These are phyloP conservation scores for Auricularia cornea DNA, from an alignment of 768 basidiomycete genomes.

Conservation along the genomic window DNA sequence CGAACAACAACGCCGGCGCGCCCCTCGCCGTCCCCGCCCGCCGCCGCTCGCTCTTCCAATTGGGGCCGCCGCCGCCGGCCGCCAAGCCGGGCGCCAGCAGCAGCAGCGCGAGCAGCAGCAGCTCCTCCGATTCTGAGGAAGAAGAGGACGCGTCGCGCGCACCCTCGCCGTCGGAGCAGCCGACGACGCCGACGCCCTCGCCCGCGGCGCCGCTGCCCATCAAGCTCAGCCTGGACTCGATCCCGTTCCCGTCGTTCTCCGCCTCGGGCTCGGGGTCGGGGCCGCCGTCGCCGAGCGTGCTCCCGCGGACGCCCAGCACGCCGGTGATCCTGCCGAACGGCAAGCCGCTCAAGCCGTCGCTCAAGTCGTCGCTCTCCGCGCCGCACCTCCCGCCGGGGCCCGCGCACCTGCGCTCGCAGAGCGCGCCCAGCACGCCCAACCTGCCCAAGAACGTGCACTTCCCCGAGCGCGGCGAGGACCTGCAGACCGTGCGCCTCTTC, in stretches of 20 bases:
- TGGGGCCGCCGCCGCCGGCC: too few relatives aligned
- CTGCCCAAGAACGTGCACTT: slow-evolving; percentile 33
- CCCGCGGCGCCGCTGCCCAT: background rate
- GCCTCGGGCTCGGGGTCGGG: background rate
- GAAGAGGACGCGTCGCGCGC: background rate
- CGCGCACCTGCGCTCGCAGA: background rate
- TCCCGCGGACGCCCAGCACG: slow-evolving; percentile 3
- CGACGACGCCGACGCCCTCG: background rate
- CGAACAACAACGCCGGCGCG: too few relatives aligned
- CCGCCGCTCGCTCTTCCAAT: too few relatives aligned
- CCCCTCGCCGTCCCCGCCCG: too few relatives aligned
- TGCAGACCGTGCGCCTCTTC: slow-evolving; percentile 5
- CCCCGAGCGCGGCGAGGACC: slow-evolving; percentile 11
- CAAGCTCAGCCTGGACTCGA: background rate
- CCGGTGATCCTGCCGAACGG: slow-evolving; percentile 9
- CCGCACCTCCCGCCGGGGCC: slow-evolving; percentile 5
- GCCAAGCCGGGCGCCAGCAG: too few relatives aligned
- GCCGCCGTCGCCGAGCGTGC: background rate
- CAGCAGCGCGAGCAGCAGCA: background rate
- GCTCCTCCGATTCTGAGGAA: background rate
- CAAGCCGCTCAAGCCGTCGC: slow-evolving; percentile 11
- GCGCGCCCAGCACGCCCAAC: background rate
- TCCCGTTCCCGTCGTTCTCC: background rate
- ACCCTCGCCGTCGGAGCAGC: background rate
- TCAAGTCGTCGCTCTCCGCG: slow-evolving; percentile 9